Evolutionary conservation across 352 stramenopile genomes (phyloP), one percentile per base, ranked within the genome.

Genomic region (Thalassiosira exigua): DNA sequence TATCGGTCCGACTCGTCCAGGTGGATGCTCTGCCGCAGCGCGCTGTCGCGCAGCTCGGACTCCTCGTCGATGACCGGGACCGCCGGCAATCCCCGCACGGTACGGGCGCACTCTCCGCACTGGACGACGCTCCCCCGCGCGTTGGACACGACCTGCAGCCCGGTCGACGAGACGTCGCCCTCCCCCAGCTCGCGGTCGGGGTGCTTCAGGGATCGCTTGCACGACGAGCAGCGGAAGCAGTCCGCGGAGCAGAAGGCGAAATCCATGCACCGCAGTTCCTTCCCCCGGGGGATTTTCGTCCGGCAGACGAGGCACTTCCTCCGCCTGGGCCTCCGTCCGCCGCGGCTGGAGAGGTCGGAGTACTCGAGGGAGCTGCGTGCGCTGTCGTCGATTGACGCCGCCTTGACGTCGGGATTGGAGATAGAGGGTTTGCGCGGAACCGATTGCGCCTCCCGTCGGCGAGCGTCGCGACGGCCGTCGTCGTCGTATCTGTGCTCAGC

Each of bases 231-330:
- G 42, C 19, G 32, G 52, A 73, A 73, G 32, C 64, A 73, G 21
- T 36, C 27, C 50, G 17, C 32, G 12, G 24, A 59, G 61, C 64
- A 73, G 50, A 73, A 73, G 52, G 52, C n/a, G 44, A 73, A 73
- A 39, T 64, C 64, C 64, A 73, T 73, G 33, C 52, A 62, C 0
- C 52, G 29, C 14, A 44, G 30, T 4, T 36, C 46, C 51, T 30
- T 1, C 9, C 33, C 41, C 21, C 11, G 44, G 24, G 51, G 17
- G 24, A 73, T 59, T 32, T 30, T 30, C 30, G 52, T 1, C 17
- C 22, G 64, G 42, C 64, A 73, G 3, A 73, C 50, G 21, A 64
- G 19, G 53, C 64, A 73, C n/a, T 41, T 64, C 21, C 26, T 72
- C 4, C 32, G 30, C 44, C 21, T 60, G 29, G 32, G 53, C 29